Base-by-base conservation (phyloP, 805 yeast genomes). In the Lipomyces sp. region DNA sequence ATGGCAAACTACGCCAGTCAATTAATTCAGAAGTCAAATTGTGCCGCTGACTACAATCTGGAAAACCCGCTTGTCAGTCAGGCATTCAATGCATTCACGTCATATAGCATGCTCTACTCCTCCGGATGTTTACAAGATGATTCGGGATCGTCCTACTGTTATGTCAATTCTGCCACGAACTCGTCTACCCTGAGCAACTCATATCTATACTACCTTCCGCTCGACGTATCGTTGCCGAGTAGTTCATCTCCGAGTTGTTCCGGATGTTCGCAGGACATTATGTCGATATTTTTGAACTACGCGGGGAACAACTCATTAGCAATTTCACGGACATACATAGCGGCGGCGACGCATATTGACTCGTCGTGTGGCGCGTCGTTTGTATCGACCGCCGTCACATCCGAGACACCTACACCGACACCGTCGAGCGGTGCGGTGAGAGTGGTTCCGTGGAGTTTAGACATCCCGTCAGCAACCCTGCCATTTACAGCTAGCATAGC, bases 181-280 rank as follows among this genome's bases (percentile, higher is more conserved):
- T 26, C 51, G 18, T 42, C 42, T 23, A 53, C 45, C 24, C 41
- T 52, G n/a, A 51, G 53, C 4, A 66, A 65, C 42, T 62, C 64
- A 22, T 63, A 58, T 43, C 55, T 65, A 32, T 65, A 64, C 45
- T 61, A 62, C 29, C 52, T 65, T 35, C 67, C 68, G 7, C 55
- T 65, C 26, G 69, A 64, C 16, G 54, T 58, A 11, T 35, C 57
- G 7, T 58, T 58, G 37, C 68, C 69, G 18, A 49, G 49, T 23
- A 51, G 46, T 1, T 36, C 53, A 1, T 39, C 43, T 2, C 61
- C 65, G 1, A 38, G 61, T 3, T 65, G 68, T 46, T 47, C 63
- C 11, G 39, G 41, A 10, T 65, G 68, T 45, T 58, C 63, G 11
- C 47, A 50, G 39, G 37, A 53, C 24, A 47, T 64, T 26, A 60